Evolutionary conservation across 345 rosid genomes (phyloP), one percentile per base, ranked within the genome.

Genomic region (Citropsis articulata): DNA sequence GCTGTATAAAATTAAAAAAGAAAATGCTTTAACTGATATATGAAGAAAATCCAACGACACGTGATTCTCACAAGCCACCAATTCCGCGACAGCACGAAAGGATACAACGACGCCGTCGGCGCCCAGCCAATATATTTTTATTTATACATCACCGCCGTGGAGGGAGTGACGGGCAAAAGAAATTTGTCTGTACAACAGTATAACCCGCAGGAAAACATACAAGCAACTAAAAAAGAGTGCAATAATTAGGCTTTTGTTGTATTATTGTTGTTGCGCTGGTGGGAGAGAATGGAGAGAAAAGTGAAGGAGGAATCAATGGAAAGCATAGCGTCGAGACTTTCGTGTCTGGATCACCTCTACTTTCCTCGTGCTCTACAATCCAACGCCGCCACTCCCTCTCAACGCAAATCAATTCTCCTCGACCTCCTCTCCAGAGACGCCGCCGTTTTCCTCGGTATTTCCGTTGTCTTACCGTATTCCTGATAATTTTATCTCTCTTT

Each of bases 351-450:
- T 1, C 77, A 84, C 55, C 99, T 95, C 74, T 95, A 95, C 83
- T 95, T 89, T 81, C 99, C 99, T 27, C 94, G 95, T 79, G 91
- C 94, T 48, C 81, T 88, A 33, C 92, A 87, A 45, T 77, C 91
- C 10, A 65, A 84, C 30, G 78, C 93, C 72, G 13, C 81, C 66
- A 81, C 86, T 56, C 88, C 97, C 68, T 85, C 93, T 67, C 89
- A 84, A 69, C 98, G 99, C 77, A 88, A 93, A 82, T 84, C 93
- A 78, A 83, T 95, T 76, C 93, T 95, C 82, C 89, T 84, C 77
- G 93, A 95, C 86, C 99, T 95, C 79, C 96, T 95, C 79, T 84
- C 87, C 59, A 91, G 98, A 24, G 97, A 93, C 81, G 90, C 82
- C 83, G 91, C 97, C 86, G 93, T 95, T 50, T 94, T 93, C 85